These are phyloP conservation scores for Sporothrix brasiliensis DNA, from an alignment of 2,329 filamentous ascomycete species.

Conservation along the genomic window DNA sequence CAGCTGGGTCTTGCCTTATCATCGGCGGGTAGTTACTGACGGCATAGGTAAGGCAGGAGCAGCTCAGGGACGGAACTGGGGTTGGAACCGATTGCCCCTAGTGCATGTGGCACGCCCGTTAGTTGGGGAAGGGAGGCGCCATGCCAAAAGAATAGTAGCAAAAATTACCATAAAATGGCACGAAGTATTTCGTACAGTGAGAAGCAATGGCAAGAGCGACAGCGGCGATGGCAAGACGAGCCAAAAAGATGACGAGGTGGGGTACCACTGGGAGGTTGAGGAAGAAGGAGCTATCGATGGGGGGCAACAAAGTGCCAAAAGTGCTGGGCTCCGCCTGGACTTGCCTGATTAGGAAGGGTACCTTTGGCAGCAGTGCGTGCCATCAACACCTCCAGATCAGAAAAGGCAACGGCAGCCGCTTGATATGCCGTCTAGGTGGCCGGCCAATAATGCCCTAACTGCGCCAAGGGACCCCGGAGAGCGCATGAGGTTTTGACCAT, in stretches of 20 bases:
- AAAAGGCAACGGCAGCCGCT: slow-evolving; percentile 14
- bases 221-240: slow-evolving; percentile 13
- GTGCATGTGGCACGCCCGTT: slow-evolving; percentile 6
- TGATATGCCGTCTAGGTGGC: slow-evolving; percentile 5
- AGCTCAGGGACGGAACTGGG: not conserved
- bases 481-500: not conserved
- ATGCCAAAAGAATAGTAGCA: not conserved
- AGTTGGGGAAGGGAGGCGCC: slow-evolving; percentile 3
- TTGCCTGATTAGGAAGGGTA: slow-evolving; percentile 24
- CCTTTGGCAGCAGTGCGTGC: not conserved
- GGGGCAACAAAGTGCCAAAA: not conserved
- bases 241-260: slow-evolving; percentile 22
- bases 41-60: slow-evolving; percentile 22
- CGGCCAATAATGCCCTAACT: not conserved
- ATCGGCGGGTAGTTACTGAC: slow-evolving; percentile 26
- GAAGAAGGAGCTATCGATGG: slow-evolving; percentile 7
- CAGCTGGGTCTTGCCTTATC: slow-evolving; percentile 13
- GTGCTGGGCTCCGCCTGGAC: slow-evolving; percentile 23
- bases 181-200: not conserved
- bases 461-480: slow-evolving; percentile 3
- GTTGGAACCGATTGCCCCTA: slow-evolving; percentile 7
- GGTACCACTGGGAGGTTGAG: not conserved
- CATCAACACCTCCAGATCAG: not conserved
- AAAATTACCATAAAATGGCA: not conserved
- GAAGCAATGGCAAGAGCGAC: slow-evolving; percentile 23